These are phyloP conservation scores for Neospora caninum DNA, from an alignment of 169 alveolate genomes.

Conservation along the genomic window DNA sequence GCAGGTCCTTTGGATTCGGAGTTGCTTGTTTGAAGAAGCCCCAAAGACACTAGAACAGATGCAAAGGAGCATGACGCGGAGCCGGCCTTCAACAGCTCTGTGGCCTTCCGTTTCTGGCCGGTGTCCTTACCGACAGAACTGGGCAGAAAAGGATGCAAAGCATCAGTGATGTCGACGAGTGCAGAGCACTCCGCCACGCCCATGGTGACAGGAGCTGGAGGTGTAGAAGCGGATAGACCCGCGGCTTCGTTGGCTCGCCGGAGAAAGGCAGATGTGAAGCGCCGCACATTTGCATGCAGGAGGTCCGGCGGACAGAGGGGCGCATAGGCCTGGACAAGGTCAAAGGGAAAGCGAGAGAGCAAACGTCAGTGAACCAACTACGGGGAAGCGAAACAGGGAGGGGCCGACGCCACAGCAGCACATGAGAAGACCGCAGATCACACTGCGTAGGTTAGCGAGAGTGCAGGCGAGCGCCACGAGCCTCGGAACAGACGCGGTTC, in stretches of 20 bases:
- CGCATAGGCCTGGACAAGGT: conserved; percentile 7
- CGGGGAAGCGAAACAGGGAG: too few relatives aligned
- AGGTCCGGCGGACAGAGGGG: conserved; percentile 35
- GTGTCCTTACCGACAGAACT: not conserved
- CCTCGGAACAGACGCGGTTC: too few relatives aligned
- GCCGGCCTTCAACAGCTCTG: too few relatives aligned
- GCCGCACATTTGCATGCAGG: conserved; percentile 38
- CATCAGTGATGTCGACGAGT: conserved; percentile 26
- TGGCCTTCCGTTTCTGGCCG: too few relatives aligned
- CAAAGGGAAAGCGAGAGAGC: not conserved
- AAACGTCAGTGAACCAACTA: not conserved
- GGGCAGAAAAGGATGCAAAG: not conserved
- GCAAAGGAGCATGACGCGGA: too few relatives aligned
- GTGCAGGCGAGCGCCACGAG: too few relatives aligned
- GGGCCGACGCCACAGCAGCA: too few relatives aligned
- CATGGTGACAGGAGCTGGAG: not conserved
- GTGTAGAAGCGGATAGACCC: not conserved
- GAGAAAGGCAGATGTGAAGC: conserved; percentile 24
- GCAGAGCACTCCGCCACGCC: conserved; percentile 22
- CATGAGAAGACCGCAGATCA: too few relatives aligned
- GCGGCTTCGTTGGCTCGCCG: conserved; percentile 13
- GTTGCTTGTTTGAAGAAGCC: too few relatives aligned
- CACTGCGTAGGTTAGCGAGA: too few relatives aligned
- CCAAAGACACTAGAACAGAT: too few relatives aligned
- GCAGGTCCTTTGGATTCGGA: too few relatives aligned